These are phyloP conservation scores for Quercus robur DNA, from an alignment of 306 rosid genomes.

Conservation along the genomic window DNA sequence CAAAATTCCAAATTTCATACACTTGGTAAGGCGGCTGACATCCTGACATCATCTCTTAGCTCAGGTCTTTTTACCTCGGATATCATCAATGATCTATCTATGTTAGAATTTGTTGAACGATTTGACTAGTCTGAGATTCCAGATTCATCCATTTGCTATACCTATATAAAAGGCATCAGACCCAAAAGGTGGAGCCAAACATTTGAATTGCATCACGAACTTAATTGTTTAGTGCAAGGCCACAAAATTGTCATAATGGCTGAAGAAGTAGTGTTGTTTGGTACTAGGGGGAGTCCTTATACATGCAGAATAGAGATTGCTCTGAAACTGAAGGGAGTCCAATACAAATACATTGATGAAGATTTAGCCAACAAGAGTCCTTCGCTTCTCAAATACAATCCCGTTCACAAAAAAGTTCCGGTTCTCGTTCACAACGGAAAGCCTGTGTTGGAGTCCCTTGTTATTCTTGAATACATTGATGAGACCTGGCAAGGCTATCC, in stretches of 20 bases:
- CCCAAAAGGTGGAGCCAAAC: too few species aligned
- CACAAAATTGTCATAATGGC: not conserved
- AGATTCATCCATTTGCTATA: not conserved
- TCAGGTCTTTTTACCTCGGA: too few species aligned
- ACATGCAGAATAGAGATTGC: constrained; percentile 22
- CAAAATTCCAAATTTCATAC: too few species aligned
- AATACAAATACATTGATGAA: constrained; percentile 24
- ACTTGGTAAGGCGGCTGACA: too few species aligned
- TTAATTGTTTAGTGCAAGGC: too few species aligned
- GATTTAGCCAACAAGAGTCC: constrained; percentile 26
- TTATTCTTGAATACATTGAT: constrained; percentile 22
- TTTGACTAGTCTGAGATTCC: too few species aligned
- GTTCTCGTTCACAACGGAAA: constrained; percentile 35
- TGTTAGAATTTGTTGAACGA: too few species aligned
- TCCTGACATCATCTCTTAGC: too few species aligned
- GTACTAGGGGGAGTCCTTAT: constrained; percentile 19
- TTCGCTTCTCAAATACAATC: constrained; percentile 31
- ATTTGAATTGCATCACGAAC: too few species aligned
- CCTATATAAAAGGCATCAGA: not conserved
- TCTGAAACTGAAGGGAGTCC: constrained; percentile 34
- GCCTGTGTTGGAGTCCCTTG: constrained; percentile 7
- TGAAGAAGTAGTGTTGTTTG: constrained; percentile 20
- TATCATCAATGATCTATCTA: too few species aligned
- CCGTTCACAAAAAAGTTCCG: constrained; percentile 25
- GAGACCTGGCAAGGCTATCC: not conserved